Evolutionary conservation across 1,139 yeast genomes (phyloP), one percentile per base, ranked within the genome.

Genomic region (Yamadazyma spencermartinsiae): DNA sequence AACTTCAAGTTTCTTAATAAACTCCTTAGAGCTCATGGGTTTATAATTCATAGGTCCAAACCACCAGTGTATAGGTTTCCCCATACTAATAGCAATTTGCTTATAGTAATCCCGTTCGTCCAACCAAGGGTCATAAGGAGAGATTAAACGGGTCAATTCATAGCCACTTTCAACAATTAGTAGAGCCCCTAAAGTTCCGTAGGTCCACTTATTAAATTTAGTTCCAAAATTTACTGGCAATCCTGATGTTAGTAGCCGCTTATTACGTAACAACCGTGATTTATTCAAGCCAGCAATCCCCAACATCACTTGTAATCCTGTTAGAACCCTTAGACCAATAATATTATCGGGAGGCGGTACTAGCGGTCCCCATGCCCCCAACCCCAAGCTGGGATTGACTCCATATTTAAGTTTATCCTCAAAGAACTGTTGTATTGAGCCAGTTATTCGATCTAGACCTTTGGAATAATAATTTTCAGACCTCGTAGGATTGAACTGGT

Each of bases 91-190:
- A 2, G 80, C 78, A 31, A 68, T 54, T 4, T 65, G 65, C 35
- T 82, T 66, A 37, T 76, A 76, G 31, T 58, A 55, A 37, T 55
- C 63, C 2, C 84, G 82, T 51, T 80, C 86, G 33, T 79, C 83
- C 35, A 55, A 65, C 85, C 86, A 80, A 2, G 86, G 86, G 50
- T 81, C 86, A 52, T 74, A 74, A 2, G 81, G 74, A 6, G 78
- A 49, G 4, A 62, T 48, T 35, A 79, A 50, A 37, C 86, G 58
- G 21, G 75, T 63, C 5, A 68, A 47, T 48, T 80, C 87, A 21
- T 80, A 54, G 7, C 77, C 78, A 17, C 72, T 52, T 18, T 65
- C 62, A 42, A 62, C 61, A 2, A 66, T 48, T 19, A 62, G 48
- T 18, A 48, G 41, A 1, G 58, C 33, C 2, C 72, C 73, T 2